Conservation (phyloP, 495 filamentous ascomycete species). For the Neurospora sp. region DNA sequence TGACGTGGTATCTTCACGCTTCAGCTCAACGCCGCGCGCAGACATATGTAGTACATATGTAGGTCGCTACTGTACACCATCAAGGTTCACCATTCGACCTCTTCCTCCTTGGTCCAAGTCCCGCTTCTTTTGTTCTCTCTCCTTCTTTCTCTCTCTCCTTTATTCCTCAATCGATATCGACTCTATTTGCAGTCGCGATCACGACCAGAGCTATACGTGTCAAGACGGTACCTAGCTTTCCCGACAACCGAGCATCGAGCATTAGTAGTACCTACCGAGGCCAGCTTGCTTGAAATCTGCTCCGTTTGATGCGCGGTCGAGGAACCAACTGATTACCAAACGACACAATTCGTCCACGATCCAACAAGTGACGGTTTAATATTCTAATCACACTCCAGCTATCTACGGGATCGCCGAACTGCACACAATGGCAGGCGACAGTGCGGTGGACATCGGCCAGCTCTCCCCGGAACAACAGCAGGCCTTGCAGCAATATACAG, state of each 20-base stretch:
- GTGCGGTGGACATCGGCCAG: slow-evolving; percentile 49
- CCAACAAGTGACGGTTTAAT: not conserved
- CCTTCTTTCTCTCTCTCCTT: not conserved
- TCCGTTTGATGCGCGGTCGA: not conserved
- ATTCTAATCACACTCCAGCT: not conserved
- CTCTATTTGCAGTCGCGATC: not conserved
- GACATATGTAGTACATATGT: not conserved
- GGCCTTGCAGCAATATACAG: slow-evolving; percentile 76
- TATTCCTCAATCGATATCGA: not conserved
- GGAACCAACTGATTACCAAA: not conserved
- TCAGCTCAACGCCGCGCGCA: not conserved
- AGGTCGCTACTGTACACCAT: not conserved
- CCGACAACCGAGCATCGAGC: not conserved
- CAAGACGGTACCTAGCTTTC: not conserved
- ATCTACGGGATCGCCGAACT: not conserved
- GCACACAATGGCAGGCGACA: slow-evolving; percentile 23
- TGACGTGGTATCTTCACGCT: not conserved
- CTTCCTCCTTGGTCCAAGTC: not conserved
- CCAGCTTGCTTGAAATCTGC: not conserved
- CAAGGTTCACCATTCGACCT: not conserved
- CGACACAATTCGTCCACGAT: not conserved
- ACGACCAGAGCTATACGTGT: not conserved
- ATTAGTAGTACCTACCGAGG: not conserved
- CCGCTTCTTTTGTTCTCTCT: not conserved
- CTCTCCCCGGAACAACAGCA: slow-evolving; percentile 69